Evolutionary conservation across 1,284 basidiomycete genomes (phyloP), one percentile per base, ranked within the genome.

Genomic region (Gymnopus androsaceus): DNA sequence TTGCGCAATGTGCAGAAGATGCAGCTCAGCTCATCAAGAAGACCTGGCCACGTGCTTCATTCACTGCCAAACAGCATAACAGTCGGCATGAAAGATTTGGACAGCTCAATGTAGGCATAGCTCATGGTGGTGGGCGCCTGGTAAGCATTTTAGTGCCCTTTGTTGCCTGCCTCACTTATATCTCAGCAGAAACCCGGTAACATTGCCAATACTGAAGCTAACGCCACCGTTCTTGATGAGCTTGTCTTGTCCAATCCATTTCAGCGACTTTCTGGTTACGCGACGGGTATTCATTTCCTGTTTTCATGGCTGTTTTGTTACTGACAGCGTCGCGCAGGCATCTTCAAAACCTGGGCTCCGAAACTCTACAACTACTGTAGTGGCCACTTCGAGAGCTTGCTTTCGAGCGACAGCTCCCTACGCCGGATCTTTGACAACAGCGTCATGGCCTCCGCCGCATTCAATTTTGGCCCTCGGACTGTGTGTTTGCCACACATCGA

Each of bases 41-140:
- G 27, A 12, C 15, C 8, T 15, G 51, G 3, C 9, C 14, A 12
- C 19, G 30, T 3, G 3, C 12, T 12, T 12, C 6, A 12, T 48
- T 49, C 25, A 49, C 33, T 21, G 27, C 5, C 7, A 30, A 49
- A 30, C 28, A 33, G 14, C 5, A 31, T 5, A n/a, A 23, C 3
- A 45, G 58, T 31, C 56, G 51, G 14, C 27, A 52, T 11, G 59
- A 56, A 3, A 19, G 23, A 9, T 60, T 60, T 31, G 27, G 17
- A 4, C 51, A 38, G 4, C 23, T 54, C 3, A 21, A 36, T 17
- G 19, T 17, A 6, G 56, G 59, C 5, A 45, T 59, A 21, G 51
- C 54, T 2, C 57, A 46, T 37, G 58, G 55, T 25, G 51, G 47
- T 11, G 58, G 58, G 3, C 51, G 53, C 30, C 21, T 23, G 34